Evolutionary conservation across 2,329 filamentous ascomycete species (phyloP).

Genomic region (Didymella exigua): DNA sequence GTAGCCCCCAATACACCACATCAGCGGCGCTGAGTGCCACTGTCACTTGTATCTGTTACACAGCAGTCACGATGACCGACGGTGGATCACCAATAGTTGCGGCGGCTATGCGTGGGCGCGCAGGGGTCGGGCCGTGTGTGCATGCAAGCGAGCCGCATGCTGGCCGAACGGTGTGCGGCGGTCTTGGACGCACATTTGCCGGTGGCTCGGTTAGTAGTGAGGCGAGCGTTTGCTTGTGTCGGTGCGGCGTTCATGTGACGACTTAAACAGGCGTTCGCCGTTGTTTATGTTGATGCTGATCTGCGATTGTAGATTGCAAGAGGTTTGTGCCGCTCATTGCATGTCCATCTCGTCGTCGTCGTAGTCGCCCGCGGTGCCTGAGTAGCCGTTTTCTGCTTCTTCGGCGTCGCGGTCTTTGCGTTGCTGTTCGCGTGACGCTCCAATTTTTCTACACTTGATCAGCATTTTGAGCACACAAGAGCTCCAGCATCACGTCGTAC

Average conservation of each 20-base stretch:
- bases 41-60: conserved; percentile 2
- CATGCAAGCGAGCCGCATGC: conserved; percentile 15
- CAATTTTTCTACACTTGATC: conserved; percentile 67
- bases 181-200: conserved; percentile 5
- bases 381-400: conserved; percentile 61
- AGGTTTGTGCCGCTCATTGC: conserved; percentile 29
- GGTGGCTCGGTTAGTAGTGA: conserved; percentile 2
- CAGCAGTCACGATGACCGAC: conserved; percentile 5
- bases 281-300: not conserved
- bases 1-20: not conserved
- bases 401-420: conserved; percentile 78
- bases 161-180: conserved; percentile 1
- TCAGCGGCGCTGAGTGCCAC: not conserved
- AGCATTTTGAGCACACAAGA: not conserved
- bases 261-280: not conserved
- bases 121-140: conserved; percentile 16
- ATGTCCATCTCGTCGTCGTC: conserved; percentile 58
- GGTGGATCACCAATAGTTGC: conserved; percentile 16
- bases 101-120: conserved; percentile 15
- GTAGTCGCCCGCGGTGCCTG: conserved; percentile 63
- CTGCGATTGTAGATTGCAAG: not conserved
- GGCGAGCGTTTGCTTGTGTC: not conserved
- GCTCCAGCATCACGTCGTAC: conserved; percentile 37
- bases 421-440: conserved; percentile 77
- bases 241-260: not conserved